phyloP scores from a whole-genome alignment of 2,329 filamentous ascomycete species.

The Ophiocordyceps camponoti-leonardi region DNA sequence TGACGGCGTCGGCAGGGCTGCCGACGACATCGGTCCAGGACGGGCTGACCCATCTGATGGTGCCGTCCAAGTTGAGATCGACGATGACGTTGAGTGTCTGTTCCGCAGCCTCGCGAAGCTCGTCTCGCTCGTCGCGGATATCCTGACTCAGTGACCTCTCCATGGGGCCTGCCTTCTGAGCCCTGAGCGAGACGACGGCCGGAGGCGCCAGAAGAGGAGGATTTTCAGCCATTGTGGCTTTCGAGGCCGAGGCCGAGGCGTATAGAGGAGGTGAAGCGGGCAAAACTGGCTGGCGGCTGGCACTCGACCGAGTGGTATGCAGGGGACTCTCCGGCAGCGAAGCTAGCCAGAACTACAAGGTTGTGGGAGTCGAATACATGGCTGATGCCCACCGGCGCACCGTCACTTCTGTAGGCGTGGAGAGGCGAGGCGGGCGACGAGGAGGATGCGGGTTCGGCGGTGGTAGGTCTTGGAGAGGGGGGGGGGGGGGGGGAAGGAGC shows the following conservation, averaged over 20 bases:
- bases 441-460: background rate
- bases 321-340: slow-evolving; percentile 22
- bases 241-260: slow-evolving; percentile 1
- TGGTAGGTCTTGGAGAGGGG: background rate
- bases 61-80: slow-evolving; percentile 79
- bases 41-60: slow-evolving; percentile 88
- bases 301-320: background rate
- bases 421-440: background rate
- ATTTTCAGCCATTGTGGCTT: slow-evolving; percentile 24
- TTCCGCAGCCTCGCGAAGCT: slow-evolving; percentile 87
- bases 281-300: background rate
- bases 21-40: slow-evolving; percentile 93
- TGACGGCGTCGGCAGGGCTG: slow-evolving; percentile 52
- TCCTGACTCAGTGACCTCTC: slow-evolving; percentile 63
- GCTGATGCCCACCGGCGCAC: slow-evolving; percentile 16
- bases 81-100: slow-evolving; percentile 94
- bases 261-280: background rate
- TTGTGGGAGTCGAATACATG: slow-evolving; percentile 27
- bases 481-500: background rate
- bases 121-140: slow-evolving; percentile 83
- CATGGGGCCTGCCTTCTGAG: slow-evolving; percentile 33
- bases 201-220: slow-evolving; percentile 28
- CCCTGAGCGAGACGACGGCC: slow-evolving; percentile 33
- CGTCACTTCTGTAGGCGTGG: slow-evolving; percentile 8
- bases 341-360: slow-evolving; percentile 32